Conservation (phyloP, 129 eudicot genomes). For the Erigeron canadensis region DNA sequence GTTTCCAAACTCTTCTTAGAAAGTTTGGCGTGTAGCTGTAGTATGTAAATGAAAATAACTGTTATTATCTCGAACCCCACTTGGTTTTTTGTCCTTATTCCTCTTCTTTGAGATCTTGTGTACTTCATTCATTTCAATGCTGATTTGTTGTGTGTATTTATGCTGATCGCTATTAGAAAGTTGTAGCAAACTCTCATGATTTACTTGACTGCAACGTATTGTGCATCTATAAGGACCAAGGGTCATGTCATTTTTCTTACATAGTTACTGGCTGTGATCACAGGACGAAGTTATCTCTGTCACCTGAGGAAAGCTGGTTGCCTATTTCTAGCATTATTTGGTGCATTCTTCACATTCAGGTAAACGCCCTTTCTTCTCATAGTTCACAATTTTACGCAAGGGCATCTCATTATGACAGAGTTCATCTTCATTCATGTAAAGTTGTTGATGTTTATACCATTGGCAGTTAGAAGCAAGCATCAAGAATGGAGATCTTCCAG, state of each 20-base stretch:
- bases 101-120: neutral
- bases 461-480: slow-evolving; percentile 91
- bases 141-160: neutral
- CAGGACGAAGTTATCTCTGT: slow-evolving; percentile 77
- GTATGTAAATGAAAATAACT: neutral
- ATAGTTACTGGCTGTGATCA: neutral
- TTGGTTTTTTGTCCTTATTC: neutral
- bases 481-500: slow-evolving; percentile 66
- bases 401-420: slow-evolving; percentile 6
- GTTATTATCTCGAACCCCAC: neutral
- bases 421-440: slow-evolving; percentile 11
- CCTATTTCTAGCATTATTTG: slow-evolving; percentile 88
- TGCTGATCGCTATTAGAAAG: neutral
- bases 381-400: no score
- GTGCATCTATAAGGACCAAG: neutral
- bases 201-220: neutral
- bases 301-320: slow-evolving; percentile 96
- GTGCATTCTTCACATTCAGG: slow-evolving; percentile 92
- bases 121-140: neutral
- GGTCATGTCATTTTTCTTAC: neutral
- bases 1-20: neutral
- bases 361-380: slow-evolving; percentile 14
- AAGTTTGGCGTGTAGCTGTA: neutral
- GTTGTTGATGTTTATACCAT: neutral
- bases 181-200: neutral